These are phyloP conservation scores for Lentinula edodes DNA, from an alignment of 768 basidiomycete species.

Conservation along the genomic window DNA sequence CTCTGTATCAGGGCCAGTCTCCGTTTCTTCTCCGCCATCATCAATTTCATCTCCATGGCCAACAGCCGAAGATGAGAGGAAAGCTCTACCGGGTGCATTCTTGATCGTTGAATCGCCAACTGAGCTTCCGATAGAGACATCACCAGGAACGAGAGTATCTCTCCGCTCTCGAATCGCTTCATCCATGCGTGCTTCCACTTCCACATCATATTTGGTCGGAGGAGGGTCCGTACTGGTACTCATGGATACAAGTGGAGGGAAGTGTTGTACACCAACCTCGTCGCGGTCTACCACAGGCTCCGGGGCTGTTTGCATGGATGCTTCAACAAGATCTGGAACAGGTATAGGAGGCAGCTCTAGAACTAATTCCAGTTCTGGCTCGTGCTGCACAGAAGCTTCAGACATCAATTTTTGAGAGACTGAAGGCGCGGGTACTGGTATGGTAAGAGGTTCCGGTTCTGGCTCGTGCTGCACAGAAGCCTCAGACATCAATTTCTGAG, in stretches of 20 bases:
- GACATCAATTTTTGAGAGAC: constrained; percentile 16
- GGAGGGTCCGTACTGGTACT: constrained; percentile 32
- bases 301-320: constrained; percentile 47
- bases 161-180: constrained; percentile 7
- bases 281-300: constrained; percentile 27
- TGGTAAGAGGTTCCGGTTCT: constrained; percentile 19
- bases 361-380: constrained; percentile 15
- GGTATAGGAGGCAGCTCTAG: constrained; percentile 8
- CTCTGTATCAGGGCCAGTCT: constrained; percentile 65
- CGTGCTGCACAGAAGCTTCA: constrained; percentile 26
- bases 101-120: constrained; percentile 37
- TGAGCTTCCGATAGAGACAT: constrained; percentile 27
- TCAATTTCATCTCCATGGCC: constrained; percentile 18
- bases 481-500: constrained; percentile 17
- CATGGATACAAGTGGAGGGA: constrained; percentile 23
- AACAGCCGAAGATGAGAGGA: constrained; percentile 5
- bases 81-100: constrained; percentile 15
- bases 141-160: constrained; percentile 43
- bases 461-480: constrained; percentile 25
- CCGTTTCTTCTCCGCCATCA: constrained; percentile 43
- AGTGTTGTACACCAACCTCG: constrained; percentile 49
- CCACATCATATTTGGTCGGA: constrained; percentile 13
- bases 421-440: constrained; percentile 26
- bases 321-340: constrained; percentile 24
- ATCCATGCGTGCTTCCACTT: not conserved